These are phyloP conservation scores for Rhodotorula diobovata DNA, from an alignment of 768 basidiomycete genomes.

Conservation along the genomic window DNA sequence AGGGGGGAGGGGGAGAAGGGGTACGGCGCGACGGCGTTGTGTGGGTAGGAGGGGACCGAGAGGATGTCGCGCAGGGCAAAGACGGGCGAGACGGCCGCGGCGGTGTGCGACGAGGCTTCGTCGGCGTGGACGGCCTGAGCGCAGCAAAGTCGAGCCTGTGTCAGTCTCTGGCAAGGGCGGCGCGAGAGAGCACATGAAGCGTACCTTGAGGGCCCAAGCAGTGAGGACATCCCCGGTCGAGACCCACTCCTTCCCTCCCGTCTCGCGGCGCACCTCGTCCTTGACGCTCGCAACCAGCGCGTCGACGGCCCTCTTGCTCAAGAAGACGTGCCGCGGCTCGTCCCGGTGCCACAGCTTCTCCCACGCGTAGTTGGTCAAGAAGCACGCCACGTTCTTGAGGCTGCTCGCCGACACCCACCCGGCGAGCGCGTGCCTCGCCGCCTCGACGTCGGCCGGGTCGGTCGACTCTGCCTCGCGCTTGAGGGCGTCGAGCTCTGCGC, in stretches of 20 bases:
- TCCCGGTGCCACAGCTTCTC: not conserved
- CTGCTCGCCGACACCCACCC: not conserved
- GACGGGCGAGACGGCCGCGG: not conserved
- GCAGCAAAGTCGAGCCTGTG: not conserved
- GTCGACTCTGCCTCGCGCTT: too few relatives aligned
- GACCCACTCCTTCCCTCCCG: conserved; percentile 11
- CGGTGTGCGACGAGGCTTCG: not conserved
- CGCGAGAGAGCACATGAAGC: not conserved
- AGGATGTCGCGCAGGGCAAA: not conserved
- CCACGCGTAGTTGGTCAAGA: not conserved
- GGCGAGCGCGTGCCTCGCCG: not conserved
- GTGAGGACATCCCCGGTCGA: not conserved
- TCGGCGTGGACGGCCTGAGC: not conserved
- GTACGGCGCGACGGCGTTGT: not conserved
- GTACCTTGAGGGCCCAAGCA: conserved; percentile 5
- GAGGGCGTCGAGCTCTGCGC: not conserved
- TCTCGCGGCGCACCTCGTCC: not conserved
- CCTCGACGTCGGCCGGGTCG: not conserved
- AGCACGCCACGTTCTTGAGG: not conserved
- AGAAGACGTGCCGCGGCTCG: not conserved
- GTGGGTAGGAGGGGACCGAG: not conserved
- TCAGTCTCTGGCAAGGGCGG: not conserved
- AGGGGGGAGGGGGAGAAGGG: not conserved
- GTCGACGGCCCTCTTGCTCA: not conserved
- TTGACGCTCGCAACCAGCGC: not conserved